These are phyloP conservation scores for Piedraia hortae DNA, from an alignment of 2,329 filamentous ascomycete species.

Conservation along the genomic window DNA sequence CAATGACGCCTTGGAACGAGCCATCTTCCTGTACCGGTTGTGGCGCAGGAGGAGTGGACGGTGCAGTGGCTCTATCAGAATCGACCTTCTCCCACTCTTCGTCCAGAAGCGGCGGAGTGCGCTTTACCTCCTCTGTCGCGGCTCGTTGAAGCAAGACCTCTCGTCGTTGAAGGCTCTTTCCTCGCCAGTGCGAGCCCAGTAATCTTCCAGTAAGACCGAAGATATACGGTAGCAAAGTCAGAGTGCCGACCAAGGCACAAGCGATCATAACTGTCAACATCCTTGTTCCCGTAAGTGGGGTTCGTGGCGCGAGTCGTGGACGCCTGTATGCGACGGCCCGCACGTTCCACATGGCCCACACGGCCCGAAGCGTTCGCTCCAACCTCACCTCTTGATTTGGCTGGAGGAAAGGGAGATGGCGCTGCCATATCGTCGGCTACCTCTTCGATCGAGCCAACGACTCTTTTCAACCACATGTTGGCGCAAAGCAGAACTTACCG, in stretches of 20 bases:
- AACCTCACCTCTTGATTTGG: slow-evolving; percentile 5
- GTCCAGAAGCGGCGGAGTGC: slow-evolving; percentile 15
- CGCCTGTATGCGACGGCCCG: too few relatives aligned
- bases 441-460: slow-evolving; percentile 3
- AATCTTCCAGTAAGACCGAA: slow-evolving; percentile 6
- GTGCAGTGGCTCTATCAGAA: slow-evolving; percentile 12
- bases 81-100: slow-evolving; percentile 47
- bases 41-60: slow-evolving; percentile 18
- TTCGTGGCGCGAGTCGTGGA: neutral
- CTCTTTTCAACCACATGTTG: slow-evolving; percentile 7
- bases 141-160: slow-evolving; percentile 9
- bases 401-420: too few relatives aligned
- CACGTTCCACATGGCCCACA: too few relatives aligned
- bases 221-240: slow-evolving; percentile 6
- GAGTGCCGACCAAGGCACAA: slow-evolving; percentile 6
- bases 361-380: slow-evolving; percentile 4
- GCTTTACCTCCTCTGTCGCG: slow-evolving; percentile 7
- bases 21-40: slow-evolving; percentile 4
- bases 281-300: slow-evolving; percentile 1
- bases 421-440: too few relatives aligned
- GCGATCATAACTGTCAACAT: slow-evolving; percentile 3
- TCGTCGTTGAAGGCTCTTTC: slow-evolving; percentile 10
- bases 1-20: slow-evolving; percentile 59
- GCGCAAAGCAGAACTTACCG: slow-evolving; percentile 2
- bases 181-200: slow-evolving; percentile 8